Percentiles rank a stretch among this genome's conserved stretches.
Evolutionary conservation across 1,139 yeast genomes (phyloP).

Genomic region (Hemisphaericaspora xylofermentans): DNA sequence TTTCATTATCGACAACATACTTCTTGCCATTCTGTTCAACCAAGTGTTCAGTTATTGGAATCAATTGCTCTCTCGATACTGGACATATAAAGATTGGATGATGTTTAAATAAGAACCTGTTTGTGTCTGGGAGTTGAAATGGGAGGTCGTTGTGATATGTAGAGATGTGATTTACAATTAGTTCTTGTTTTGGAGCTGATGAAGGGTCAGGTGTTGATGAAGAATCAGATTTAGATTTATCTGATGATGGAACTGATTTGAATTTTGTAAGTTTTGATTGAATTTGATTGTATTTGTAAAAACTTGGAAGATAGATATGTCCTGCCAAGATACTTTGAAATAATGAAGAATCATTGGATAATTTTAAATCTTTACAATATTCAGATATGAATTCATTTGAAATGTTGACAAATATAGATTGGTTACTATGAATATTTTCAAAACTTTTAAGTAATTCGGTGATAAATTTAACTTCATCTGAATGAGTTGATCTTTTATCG

Average conservation of each 20-base stretch:
- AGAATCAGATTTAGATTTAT: conserved; percentile 7
- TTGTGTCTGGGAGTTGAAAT: conserved; percentile 44
- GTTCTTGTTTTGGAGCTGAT: conserved; percentile 4
- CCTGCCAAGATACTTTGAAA: conserved; percentile 71
- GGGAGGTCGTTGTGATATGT: conserved; percentile 39
- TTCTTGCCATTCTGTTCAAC: conserved; percentile 18
- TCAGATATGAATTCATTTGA: conserved; percentile 61
- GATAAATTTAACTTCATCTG: conserved; percentile 38
- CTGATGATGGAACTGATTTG: conserved; percentile 41
- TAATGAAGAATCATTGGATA: conserved; percentile 71
- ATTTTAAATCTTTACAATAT: conserved; percentile 61
- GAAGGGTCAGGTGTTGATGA: neutral
- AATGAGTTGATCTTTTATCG: conserved; percentile 18
- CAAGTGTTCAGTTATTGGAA: conserved; percentile 32
- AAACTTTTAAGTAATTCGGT: conserved; percentile 38
- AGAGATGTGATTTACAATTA: conserved; percentile 17
- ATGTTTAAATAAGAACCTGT: conserved; percentile 47
- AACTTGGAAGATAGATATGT: conserved; percentile 66
- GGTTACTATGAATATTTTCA: conserved; percentile 36
- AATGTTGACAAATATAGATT: conserved; percentile 33
- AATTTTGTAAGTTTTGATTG: conserved; percentile 30
- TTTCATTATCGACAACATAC: conserved; percentile 10
- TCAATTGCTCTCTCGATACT: conserved; percentile 75
- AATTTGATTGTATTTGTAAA: conserved; percentile 61
- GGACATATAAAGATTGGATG: conserved; percentile 93